A percentile compares a stretch with the other conserved stretches of the same genome.
phyloP scores from a whole-genome alignment of 176 grass and related monocot species.

The Bromus sterilis region DNA sequence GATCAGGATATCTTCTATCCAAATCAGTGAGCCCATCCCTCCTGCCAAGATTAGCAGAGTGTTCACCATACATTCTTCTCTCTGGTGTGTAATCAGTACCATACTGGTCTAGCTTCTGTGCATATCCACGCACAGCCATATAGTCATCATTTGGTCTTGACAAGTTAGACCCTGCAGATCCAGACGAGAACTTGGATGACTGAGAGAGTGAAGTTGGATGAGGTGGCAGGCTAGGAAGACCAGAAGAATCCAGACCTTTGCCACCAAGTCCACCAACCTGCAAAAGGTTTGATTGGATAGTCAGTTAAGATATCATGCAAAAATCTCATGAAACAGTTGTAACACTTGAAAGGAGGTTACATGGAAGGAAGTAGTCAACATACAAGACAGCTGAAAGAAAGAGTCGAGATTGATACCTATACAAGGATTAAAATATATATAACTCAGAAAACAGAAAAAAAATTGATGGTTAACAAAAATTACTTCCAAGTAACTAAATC shows the following conservation, averaged over 20 bases:
- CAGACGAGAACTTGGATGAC: conserved; percentile 56
- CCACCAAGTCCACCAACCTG: conserved; percentile 76
- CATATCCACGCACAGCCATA: conserved; percentile 67
- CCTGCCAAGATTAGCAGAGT: conserved; percentile 57
- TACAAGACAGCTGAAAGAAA: conserved; percentile 4
- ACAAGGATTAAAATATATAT: background rate
- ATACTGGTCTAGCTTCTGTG: conserved; percentile 63
- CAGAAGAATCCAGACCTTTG: conserved; percentile 68
- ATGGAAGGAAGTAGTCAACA: background rate
- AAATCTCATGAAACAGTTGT: background rate
- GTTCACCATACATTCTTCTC: conserved; percentile 78
- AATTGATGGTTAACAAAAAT: background rate
- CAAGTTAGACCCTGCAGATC: conserved; percentile 47
- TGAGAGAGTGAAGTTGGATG: conserved; percentile 41
- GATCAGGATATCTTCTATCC: conserved; percentile 87
- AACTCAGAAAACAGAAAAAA: background rate
- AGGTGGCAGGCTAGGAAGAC: conserved; percentile 43
- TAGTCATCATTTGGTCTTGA: conserved; percentile 79
- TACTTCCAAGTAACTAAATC: background rate
- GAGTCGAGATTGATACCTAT: background rate
- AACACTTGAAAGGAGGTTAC: background rate
- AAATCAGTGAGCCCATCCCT: conserved; percentile 74
- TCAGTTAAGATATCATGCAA: background rate
- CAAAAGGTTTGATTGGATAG: background rate
- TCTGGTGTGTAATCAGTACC: conserved; percentile 72